Percentiles rank a stretch among this genome's conserved stretches.
These are phyloP conservation scores for Climacium dendroides DNA, from an alignment of 225 moss, liverwort and hornwort species.

Conservation along the genomic window DNA sequence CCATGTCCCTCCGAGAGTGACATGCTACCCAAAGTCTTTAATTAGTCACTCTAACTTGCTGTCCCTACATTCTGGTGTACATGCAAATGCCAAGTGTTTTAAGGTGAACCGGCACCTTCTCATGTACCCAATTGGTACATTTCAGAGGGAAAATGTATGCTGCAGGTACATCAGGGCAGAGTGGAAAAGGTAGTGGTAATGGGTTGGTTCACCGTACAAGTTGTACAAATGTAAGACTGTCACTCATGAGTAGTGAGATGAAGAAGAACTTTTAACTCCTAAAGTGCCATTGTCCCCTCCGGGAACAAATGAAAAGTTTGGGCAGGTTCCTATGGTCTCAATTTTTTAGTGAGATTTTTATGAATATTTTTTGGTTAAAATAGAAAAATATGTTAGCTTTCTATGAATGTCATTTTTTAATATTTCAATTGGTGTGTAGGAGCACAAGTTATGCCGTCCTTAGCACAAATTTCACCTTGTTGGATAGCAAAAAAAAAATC, in stretches of 20 bases:
- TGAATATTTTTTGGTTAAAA: not conserved
- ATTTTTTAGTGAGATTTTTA: not conserved
- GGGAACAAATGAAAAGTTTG: not conserved
- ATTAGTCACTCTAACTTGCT: not conserved
- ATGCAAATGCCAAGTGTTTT: not conserved
- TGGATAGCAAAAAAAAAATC: not conserved
- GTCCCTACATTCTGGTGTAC: not conserved
- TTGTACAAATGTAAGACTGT: not conserved
- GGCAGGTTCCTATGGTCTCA: not conserved
- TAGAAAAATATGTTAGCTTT: not conserved
- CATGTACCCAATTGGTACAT: not conserved
- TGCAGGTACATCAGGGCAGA: not conserved
- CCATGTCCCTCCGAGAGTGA: conserved; percentile 4
- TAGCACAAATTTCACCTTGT: not conserved
- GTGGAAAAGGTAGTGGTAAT: not conserved
- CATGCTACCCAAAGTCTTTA: conserved; percentile 1
- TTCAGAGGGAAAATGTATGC: too few relatives aligned
- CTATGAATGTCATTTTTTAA: not conserved
- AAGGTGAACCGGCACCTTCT: not conserved
- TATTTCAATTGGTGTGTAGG: rapidly evolving
- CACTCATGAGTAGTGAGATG: not conserved
- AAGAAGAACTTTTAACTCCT: not conserved
- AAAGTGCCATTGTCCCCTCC: not conserved
- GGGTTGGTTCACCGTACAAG: too few relatives aligned
- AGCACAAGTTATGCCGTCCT: not conserved